A percentile compares a stretch with the other conserved stretches of the same genome.
Evolutionary conservation across 2,329 filamentous ascomycete species (phyloP).

Genomic region (Fusarium tricinctum): DNA sequence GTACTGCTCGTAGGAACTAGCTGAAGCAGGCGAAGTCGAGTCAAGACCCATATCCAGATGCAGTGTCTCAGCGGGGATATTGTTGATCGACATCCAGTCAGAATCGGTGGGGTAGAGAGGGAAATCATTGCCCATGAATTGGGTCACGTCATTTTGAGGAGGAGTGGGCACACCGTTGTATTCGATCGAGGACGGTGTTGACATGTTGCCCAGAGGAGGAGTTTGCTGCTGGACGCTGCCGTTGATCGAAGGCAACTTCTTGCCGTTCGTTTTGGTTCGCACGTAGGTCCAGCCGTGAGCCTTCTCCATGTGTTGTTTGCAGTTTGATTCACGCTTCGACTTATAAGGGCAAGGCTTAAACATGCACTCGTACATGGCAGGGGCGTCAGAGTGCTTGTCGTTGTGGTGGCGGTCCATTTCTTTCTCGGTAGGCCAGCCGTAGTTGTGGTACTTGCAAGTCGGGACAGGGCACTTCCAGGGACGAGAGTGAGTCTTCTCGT

Average conservation of each 20-base stretch:
- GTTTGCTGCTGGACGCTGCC: constrained; percentile 65
- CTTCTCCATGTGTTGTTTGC: constrained; percentile 99
- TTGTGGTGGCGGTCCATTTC: constrained; percentile 96
- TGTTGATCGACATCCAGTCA: constrained; percentile 60
- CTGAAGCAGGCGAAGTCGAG: constrained; percentile 57
- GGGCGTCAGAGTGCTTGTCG: constrained; percentile 89
- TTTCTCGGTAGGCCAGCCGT: constrained; percentile 97
- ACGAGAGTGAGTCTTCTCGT: constrained; percentile 96
- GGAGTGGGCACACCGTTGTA: constrained; percentile 70
- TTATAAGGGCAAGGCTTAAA: constrained; percentile 90
- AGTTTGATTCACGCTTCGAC: constrained; percentile 96
- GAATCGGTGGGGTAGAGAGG: constrained; percentile 63
- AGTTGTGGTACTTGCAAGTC: constrained; percentile 89
- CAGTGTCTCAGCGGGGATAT: constrained; percentile 53
- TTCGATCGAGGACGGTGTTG: constrained; percentile 70
- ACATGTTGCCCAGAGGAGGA: constrained; percentile 72
- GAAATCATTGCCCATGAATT: constrained; percentile 59
- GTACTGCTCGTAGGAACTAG: constrained; percentile 64
- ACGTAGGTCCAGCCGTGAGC: constrained; percentile 92
- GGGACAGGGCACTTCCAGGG: constrained; percentile 91
- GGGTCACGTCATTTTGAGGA: constrained; percentile 61
- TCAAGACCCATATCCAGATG: constrained; percentile 59
- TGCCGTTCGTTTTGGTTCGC: constrained; percentile 92
- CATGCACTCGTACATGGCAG: constrained; percentile 85
- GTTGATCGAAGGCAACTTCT: constrained; percentile 64